Evolutionary conservation across 441 rosid genomes (phyloP).

Genomic region (Omphalea diandra): DNA sequence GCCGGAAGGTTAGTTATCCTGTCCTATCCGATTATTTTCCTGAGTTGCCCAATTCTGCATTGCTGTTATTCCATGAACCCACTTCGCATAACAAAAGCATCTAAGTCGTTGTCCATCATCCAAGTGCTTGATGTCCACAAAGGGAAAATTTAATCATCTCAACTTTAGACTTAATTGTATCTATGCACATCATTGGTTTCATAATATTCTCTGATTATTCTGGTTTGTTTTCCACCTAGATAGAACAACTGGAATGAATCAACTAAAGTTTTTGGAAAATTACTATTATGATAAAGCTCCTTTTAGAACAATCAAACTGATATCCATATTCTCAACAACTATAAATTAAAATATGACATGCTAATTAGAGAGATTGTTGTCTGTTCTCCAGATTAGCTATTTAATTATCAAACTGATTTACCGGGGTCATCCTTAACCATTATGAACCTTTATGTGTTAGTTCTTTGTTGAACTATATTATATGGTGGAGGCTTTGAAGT

Average conservation of each 20-base stretch:
- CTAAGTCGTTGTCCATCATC: too few relatives aligned
- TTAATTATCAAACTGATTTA: neutral
- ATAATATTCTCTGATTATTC: neutral
- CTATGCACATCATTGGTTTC: neutral
- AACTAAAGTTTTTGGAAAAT: neutral
- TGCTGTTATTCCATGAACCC: too few relatives aligned
- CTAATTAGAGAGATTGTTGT: neutral
- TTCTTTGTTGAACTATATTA: neutral
- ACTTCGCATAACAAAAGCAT: too few relatives aligned
- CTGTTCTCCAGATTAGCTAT: neutral
- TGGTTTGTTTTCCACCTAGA: neutral
- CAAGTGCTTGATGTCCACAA: too few relatives aligned
- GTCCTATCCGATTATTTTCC: too few relatives aligned
- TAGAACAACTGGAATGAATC: neutral
- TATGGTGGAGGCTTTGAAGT: neutral
- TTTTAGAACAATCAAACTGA: conserved; percentile 1
- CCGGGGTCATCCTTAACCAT: neutral
- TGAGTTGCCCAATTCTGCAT: conserved; percentile 12
- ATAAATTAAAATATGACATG: neutral
- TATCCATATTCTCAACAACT: neutral
- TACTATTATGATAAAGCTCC: neutral
- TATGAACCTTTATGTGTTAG: neutral
- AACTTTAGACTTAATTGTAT: neutral
- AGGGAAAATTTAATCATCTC: conserved; percentile 1
- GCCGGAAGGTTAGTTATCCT: conserved; percentile 85